Percentiles rank a stretch among this genome's conserved stretches.
phyloP scores from a whole-genome alignment of 2,329 filamentous ascomycete species.

The Colletotrichum shisoi region DNA sequence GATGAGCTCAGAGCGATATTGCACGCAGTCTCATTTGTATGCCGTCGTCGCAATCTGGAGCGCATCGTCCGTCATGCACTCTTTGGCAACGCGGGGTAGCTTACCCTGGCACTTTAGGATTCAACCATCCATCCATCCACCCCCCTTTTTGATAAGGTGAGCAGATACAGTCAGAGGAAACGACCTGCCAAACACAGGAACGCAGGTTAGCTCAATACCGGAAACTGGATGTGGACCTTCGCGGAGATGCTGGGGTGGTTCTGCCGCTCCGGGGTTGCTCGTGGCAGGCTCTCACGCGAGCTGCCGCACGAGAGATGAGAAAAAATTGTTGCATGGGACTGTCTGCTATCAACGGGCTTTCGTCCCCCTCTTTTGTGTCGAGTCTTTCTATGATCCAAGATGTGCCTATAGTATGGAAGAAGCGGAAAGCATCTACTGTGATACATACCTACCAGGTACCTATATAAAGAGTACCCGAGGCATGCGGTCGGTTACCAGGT shows the following conservation, averaged over 20 bases:
- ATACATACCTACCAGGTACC: not conserved
- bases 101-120: not conserved
- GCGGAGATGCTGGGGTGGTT: not conserved
- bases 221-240: not conserved
- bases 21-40: not conserved
- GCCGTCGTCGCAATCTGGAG: not conserved
- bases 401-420: no score
- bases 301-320: no score
- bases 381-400: no score
- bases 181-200: not conserved
- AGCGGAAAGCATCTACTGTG: not conserved
- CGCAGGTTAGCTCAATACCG: not conserved
- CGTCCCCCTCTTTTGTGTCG: no score
- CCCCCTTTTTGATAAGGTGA: not conserved
- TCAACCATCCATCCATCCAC: no score
- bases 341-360: no score
- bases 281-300: no score
- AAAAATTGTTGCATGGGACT: no score
- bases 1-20: not conserved
- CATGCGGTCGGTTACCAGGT: not conserved
- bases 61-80: not conserved
- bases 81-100: conserved; percentile 8
- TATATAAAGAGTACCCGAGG: not conserved
- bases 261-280: not conserved
- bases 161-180: not conserved